Conservation (phyloP, 177 flowering plant genomes). For the Vitis hybrid region DNA sequence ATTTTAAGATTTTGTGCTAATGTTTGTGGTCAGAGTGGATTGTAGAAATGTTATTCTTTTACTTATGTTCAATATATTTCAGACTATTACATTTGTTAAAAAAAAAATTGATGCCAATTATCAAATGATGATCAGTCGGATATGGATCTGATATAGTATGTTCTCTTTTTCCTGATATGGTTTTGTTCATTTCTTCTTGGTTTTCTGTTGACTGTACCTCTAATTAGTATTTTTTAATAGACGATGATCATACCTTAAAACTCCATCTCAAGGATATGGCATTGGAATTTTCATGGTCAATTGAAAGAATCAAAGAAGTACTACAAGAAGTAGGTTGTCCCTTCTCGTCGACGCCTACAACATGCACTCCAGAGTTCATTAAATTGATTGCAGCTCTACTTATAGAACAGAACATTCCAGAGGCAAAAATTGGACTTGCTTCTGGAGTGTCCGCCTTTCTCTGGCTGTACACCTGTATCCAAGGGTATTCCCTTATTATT, state of each 20-base stretch:
- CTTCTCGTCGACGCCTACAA: slow-evolving; percentile 38
- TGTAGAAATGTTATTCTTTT: too few species aligned
- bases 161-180: neutral
- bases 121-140: neutral
- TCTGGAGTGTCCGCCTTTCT: slow-evolving; percentile 80
- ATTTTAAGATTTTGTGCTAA: too few species aligned
- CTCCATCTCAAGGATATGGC: slow-evolving; percentile 68
- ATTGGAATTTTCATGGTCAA: slow-evolving; percentile 81
- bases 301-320: slow-evolving; percentile 51
- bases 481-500: slow-evolving; percentile 48
- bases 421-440: slow-evolving; percentile 69
- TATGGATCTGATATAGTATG: neutral
- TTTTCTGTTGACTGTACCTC: neutral
- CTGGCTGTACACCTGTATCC: slow-evolving; percentile 75
- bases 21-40: too few species aligned
- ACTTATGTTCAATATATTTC: too few species aligned
- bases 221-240: slow-evolving; percentile 24
- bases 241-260: slow-evolving; percentile 46
- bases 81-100: too few species aligned
- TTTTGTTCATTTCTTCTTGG: slow-evolving; percentile 1
- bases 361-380: slow-evolving; percentile 50
- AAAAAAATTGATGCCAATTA: neutral
- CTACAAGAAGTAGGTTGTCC: slow-evolving; percentile 34
- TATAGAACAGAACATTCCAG: slow-evolving; percentile 74
- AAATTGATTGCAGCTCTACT: slow-evolving; percentile 50